phyloP scores from a whole-genome alignment of 2,329 filamentous ascomycete genomes.

The Alternaria consortialis region DNA sequence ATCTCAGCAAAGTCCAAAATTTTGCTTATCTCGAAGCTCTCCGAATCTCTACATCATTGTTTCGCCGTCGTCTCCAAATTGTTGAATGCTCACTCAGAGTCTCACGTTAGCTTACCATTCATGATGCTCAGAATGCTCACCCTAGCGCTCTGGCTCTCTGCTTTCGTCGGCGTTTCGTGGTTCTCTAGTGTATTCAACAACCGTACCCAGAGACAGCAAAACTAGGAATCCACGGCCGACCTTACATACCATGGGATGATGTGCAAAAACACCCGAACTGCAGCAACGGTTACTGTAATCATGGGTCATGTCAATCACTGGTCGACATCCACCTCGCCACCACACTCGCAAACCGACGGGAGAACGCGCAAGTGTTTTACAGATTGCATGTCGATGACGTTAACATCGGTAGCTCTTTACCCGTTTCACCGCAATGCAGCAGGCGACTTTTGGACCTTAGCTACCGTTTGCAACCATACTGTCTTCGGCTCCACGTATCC shows the following conservation, averaged over 20 bases:
- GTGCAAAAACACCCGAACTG: slow-evolving; percentile 57
- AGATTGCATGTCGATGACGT: not conserved
- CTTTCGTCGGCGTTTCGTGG: not conserved
- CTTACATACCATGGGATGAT: slow-evolving; percentile 66
- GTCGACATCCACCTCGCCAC: not conserved
- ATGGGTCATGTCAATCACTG: not conserved
- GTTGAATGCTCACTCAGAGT: not conserved
- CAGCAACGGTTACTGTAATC: slow-evolving; percentile 72
- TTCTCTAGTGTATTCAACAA: not conserved
- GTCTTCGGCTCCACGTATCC: slow-evolving; percentile 79
- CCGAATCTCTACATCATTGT: not conserved
- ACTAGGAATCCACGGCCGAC: slow-evolving; percentile 80
- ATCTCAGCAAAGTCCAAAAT: not conserved
- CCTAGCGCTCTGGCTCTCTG: not conserved
- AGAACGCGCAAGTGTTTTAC: not conserved
- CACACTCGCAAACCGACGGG: not conserved
- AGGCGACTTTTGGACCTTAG: slow-evolving; percentile 74
- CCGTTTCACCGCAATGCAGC: slow-evolving; percentile 48
- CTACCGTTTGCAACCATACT: slow-evolving; percentile 65
- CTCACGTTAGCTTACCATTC: not conserved
- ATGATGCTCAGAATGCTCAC: not conserved
- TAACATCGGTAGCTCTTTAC: not conserved
- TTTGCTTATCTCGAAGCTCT: not conserved
- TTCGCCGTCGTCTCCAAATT: not conserved
- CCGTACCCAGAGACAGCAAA: not conserved